A percentile compares a stretch with the other conserved stretches of the same genome.
Conservation (phyloP, 2,329 filamentous ascomycete species). For the Metarhizium sp. region DNA sequence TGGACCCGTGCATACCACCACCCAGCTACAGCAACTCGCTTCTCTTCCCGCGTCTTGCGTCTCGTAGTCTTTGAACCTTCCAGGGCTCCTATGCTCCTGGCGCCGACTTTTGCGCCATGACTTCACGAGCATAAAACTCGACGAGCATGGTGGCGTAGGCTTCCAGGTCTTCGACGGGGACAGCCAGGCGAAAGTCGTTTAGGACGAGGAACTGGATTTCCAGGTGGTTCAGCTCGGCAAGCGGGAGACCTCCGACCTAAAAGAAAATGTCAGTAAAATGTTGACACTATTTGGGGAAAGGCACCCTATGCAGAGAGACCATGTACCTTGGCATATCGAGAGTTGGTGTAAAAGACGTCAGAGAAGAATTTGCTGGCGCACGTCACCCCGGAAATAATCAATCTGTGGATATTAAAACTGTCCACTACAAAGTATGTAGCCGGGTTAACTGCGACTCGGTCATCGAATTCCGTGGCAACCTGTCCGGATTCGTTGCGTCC, state of each 20-base stretch:
- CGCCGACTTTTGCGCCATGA: conserved; percentile 39
- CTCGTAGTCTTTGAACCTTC: not conserved
- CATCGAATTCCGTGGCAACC: conserved; percentile 13
- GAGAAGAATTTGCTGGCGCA: conserved; percentile 99
- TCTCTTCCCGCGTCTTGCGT: not conserved
- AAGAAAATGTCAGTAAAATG: conserved; percentile 8
- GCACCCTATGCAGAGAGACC: not conserved
- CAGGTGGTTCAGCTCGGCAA: conserved; percentile 88
- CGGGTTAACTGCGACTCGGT: conserved; percentile 16
- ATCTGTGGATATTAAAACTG: conserved; percentile 95
- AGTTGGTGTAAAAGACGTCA: conserved; percentile 97
- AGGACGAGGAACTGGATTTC: conserved; percentile 92
- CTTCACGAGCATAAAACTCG: conserved; percentile 91
- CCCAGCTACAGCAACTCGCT: not conserved
- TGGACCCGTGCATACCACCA: not conserved
- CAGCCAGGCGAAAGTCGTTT: conserved; percentile 90
- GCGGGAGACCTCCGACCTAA: conserved; percentile 85
- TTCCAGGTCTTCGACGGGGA: conserved; percentile 91
- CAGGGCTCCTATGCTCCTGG: not conserved
- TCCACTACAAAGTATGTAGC: conserved; percentile 81
- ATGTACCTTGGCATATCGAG: conserved; percentile 92
- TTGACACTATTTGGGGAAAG: not conserved
- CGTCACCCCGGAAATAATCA: conserved; percentile 94
- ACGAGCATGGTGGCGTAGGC: conserved; percentile 98
- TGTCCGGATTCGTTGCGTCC: conserved; percentile 12